Conservation (phyloP, 345 rosid genomes). For the Eucalyptus tenuipes region DNA sequence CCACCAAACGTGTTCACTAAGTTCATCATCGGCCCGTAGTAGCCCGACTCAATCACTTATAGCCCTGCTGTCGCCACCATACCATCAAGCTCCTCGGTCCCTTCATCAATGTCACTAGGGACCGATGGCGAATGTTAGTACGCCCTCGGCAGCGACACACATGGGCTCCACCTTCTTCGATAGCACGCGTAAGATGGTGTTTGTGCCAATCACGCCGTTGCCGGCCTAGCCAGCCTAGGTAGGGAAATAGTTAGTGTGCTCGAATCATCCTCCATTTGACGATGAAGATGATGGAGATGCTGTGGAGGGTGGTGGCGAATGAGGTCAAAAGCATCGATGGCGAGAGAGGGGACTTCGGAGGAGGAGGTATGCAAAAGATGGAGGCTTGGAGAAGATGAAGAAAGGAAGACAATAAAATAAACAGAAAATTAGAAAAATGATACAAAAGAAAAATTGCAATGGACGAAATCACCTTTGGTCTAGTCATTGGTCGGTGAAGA, state of each 20-base stretch:
- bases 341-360: neutral
- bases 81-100: slow-evolving; percentile 34
- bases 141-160: slow-evolving; percentile 40
- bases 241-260: slow-evolving; percentile 1
- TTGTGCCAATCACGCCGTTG: neutral
- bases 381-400: neutral
- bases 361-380: neutral
- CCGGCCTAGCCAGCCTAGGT: slow-evolving; percentile 36
- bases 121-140: slow-evolving; percentile 18
- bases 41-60: slow-evolving; percentile 22
- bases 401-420: neutral
- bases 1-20: slow-evolving; percentile 64
- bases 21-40: slow-evolving; percentile 51
- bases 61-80: slow-evolving; percentile 20
- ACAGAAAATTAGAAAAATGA: neutral
- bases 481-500: neutral
- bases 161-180: slow-evolving; percentile 16
- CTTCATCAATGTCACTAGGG: slow-evolving; percentile 19
- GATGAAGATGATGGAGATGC: slow-evolving; percentile 11
- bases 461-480: neutral
- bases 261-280: slow-evolving; percentile 1
- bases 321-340: slow-evolving; percentile 1
- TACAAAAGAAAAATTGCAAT: neutral
- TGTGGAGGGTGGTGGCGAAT: slow-evolving; percentile 4
- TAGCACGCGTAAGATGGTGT: slow-evolving; percentile 20